phyloP scores from a whole-genome alignment of 106 monocot species.

The Agapanthus africanus region DNA sequence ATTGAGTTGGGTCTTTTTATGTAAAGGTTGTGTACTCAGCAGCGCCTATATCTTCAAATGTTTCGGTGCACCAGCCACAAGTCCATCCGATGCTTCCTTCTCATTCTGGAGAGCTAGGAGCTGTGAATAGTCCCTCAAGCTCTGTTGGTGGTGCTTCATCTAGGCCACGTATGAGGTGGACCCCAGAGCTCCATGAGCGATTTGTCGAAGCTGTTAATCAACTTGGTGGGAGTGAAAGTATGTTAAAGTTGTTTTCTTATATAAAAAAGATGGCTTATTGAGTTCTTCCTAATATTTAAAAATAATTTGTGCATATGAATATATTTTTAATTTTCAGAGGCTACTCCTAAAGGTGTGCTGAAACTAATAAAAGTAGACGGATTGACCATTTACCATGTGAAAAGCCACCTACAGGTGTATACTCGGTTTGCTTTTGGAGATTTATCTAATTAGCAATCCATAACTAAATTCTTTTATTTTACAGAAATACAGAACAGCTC shows the following conservation, averaged over 20 bases:
- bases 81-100: slow-evolving; percentile 27
- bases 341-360: slow-evolving; percentile 90
- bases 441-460: background rate
- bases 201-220: slow-evolving; percentile 80
- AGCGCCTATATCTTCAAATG: slow-evolving; percentile 14
- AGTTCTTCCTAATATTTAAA: background rate
- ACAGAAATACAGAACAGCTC: slow-evolving; percentile 69
- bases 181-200: slow-evolving; percentile 68
- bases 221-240: slow-evolving; percentile 92
- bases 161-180: slow-evolving; percentile 73
- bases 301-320: background rate
- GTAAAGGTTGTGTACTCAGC: slow-evolving; percentile 20
- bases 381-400: slow-evolving; percentile 91
- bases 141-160: slow-evolving; percentile 30
- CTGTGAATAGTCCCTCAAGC: slow-evolving; percentile 21
- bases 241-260: slow-evolving; percentile 1
- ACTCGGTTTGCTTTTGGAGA: background rate
- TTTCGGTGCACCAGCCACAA: slow-evolving; percentile 19
- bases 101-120: slow-evolving; percentile 27
- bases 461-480: slow-evolving; percentile 13
- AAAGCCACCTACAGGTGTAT: slow-evolving; percentile 87
- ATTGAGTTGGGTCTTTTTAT: slow-evolving; percentile 2
- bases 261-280: background rate
- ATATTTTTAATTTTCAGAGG: slow-evolving; percentile 35
- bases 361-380: slow-evolving; percentile 83